phyloP scores from a whole-genome alignment of 129 eudicot species.

The Pseudognaphalium luteoalbum region DNA sequence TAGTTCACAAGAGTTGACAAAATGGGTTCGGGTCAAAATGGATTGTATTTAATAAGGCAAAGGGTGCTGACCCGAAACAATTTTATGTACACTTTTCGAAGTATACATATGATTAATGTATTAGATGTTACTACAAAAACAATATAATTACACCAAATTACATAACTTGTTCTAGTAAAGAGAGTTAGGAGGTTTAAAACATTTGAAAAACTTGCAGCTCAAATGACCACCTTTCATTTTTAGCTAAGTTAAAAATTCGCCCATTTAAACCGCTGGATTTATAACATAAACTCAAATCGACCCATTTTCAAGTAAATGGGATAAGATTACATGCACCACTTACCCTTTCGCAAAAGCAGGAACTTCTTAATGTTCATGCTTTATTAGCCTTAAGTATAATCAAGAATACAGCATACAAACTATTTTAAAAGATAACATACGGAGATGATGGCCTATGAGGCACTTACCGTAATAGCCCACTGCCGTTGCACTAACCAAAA shows the following conservation, averaged over 20 bases:
- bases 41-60: neutral
- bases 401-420: neutral
- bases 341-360: neutral
- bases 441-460: neutral
- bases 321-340: neutral
- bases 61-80: neutral
- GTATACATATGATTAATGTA: neutral
- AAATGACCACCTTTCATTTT: neutral
- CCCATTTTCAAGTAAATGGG: neutral
- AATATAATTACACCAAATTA: neutral
- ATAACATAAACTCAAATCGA: neutral
- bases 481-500: slow-evolving; percentile 93
- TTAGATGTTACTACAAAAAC: neutral
- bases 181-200: neutral
- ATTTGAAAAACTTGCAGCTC: neutral
- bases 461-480: slow-evolving; percentile 91
- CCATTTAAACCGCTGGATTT: neutral
- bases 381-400: neutral
- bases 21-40: neutral
- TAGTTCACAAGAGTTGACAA: neutral
- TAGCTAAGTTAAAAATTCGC: neutral
- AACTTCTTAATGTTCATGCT: neutral
- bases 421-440: neutral
- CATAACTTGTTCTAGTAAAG: neutral
- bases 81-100: neutral